A percentile compares a stretch with the other conserved stretches of the same genome.
These are phyloP conservation scores for Grigorovia yakushimaensis DNA, from an alignment of 805 yeast species.

Conservation along the genomic window DNA sequence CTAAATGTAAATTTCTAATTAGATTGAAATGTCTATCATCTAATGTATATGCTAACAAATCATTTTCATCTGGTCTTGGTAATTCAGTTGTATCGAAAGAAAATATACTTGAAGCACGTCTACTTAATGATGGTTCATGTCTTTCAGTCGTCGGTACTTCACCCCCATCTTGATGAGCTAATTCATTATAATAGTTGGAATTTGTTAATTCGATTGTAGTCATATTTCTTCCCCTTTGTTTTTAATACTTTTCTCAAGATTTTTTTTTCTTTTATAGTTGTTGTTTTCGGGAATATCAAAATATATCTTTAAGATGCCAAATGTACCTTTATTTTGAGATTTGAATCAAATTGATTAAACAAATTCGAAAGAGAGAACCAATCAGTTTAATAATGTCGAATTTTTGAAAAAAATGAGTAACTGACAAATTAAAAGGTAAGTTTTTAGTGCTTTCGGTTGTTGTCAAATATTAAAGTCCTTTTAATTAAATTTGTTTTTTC, in stretches of 20 bases:
- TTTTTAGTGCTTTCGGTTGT: too few species aligned
- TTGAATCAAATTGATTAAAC: too few species aligned
- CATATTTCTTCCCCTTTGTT: neutral
- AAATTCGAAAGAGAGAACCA: too few species aligned
- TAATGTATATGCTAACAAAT: slow-evolving; percentile 66
- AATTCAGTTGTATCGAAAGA: slow-evolving; percentile 42
- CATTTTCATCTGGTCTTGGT: slow-evolving; percentile 71
- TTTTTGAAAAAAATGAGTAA: too few species aligned
- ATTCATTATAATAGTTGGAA: neutral
- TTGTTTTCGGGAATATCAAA: too few species aligned
- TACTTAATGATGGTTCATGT: slow-evolving; percentile 10
- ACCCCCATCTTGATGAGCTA: neutral
- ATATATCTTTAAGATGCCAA: too few species aligned
- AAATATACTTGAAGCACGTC: slow-evolving; percentile 49
- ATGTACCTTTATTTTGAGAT: too few species aligned
- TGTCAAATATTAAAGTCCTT: too few species aligned
- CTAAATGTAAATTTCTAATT: slow-evolving; percentile 82
- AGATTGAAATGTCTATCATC: slow-evolving; percentile 82
- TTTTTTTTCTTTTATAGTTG: neutral
- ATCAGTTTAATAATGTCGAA: too few species aligned
- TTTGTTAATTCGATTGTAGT: neutral
- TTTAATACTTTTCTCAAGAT: too few species aligned
- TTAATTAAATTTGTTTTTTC: too few species aligned
- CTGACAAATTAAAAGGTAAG: too few species aligned
- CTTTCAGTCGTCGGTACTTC: neutral